Evolutionary conservation across 371 early-diverging fungal genomes (phyloP).

Genomic region (Smittium culicis): DNA sequence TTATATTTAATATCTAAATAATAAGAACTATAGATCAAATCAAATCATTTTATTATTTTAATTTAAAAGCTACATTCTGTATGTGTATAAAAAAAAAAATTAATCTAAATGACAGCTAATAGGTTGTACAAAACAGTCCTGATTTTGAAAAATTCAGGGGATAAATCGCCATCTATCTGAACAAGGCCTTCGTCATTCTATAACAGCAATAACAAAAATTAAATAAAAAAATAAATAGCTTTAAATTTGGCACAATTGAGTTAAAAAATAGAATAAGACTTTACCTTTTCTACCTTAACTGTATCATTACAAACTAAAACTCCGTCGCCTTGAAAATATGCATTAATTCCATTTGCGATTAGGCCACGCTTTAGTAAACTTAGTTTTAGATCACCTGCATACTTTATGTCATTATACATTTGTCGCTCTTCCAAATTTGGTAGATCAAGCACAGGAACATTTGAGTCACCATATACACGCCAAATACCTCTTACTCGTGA

Average conservation of each 20-base stretch:
- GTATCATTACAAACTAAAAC: constrained; percentile 69
- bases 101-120: constrained; percentile 1
- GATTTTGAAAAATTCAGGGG: constrained; percentile 2
- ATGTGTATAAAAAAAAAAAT: not conserved
- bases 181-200: not conserved
- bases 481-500: not conserved
- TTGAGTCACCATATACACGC: constrained; percentile 31
- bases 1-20: not conserved
- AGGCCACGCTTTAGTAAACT: constrained; percentile 62
- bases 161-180: not conserved
- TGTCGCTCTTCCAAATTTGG: constrained; percentile 33
- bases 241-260: too few species aligned
- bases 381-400: constrained; percentile 75
- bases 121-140: not conserved
- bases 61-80: too few species aligned
- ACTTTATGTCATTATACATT: constrained; percentile 47
- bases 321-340: constrained; percentile 72
- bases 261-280: not conserved
- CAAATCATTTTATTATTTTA: too few species aligned
- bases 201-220: not conserved
- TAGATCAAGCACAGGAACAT: constrained; percentile 63
- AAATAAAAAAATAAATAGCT: too few species aligned
- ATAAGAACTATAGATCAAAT: too few species aligned
- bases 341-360: constrained; percentile 53
- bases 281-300: constrained; percentile 22